Conservation (phyloP, 495 filamentous ascomycete species). For the Xylaria acuta region DNA sequence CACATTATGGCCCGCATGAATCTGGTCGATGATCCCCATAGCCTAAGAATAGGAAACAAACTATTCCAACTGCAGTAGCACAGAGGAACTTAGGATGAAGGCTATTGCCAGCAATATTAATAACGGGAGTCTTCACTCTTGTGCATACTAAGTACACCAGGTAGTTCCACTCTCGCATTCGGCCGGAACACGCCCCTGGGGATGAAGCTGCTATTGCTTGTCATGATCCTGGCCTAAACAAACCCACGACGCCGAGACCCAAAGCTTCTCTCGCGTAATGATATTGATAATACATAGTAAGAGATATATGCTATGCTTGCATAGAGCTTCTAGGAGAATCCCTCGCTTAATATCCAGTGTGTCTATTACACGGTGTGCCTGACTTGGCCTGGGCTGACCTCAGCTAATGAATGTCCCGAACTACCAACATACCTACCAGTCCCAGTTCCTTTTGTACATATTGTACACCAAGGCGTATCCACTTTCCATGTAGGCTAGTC, state of each 20-base stretch:
- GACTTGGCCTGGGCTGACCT: conserved; percentile 18
- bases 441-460: neutral
- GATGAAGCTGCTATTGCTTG: conserved; percentile 20
- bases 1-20: conserved; percentile 15
- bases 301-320: conserved; percentile 8
- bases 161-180: conserved; percentile 3
- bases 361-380: conserved; percentile 9
- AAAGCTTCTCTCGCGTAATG: conserved; percentile 1
- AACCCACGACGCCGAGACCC: conserved; percentile 9
- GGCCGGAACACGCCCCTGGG: neutral
- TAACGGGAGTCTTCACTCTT: conserved; percentile 5
- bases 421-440: neutral
- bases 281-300: neutral
- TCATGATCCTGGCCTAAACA: conserved; percentile 19
- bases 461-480: conserved; percentile 19
- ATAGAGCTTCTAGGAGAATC: neutral
- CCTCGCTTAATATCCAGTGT: conserved; percentile 17
- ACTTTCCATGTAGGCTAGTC: conserved; percentile 28
- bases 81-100: neutral
- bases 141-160: neutral
- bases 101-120: conserved; percentile 13
- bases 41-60: conserved; percentile 23
- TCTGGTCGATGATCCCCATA: conserved; percentile 22
- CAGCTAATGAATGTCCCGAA: conserved; percentile 2
- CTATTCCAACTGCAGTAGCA: conserved; percentile 6